phyloP scores from a whole-genome alignment of 148 eudicot genomes.

The Camellia granthamiana region DNA sequence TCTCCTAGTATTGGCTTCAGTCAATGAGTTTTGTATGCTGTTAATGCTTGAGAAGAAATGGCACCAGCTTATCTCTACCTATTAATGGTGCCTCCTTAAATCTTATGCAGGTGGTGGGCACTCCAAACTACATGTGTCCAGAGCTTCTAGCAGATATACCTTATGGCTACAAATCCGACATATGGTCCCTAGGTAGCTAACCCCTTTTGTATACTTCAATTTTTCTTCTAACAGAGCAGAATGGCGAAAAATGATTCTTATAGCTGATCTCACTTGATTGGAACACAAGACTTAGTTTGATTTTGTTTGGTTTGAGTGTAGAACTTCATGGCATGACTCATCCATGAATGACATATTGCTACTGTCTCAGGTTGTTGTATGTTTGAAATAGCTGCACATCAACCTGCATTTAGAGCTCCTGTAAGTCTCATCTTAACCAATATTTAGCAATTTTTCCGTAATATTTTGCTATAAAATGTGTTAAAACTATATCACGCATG shows the following conservation, averaged over 20 bases:
- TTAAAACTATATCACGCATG: background rate
- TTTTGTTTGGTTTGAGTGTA: too few species aligned
- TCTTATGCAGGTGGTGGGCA: constrained; percentile 53
- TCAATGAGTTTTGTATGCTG: background rate
- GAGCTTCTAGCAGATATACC: constrained; percentile 71
- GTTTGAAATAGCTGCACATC: constrained; percentile 88
- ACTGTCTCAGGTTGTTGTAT: constrained; percentile 63
- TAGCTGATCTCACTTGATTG: too few species aligned
- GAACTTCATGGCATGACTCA: background rate
- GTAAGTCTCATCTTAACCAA: constrained; percentile 33
- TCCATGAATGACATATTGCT: background rate
- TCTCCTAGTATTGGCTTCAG: too few species aligned
- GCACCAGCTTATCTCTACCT: constrained; percentile 1
- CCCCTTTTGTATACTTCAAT: background rate
- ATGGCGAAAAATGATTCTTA: too few species aligned
- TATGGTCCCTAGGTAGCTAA: constrained; percentile 68
- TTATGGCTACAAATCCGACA: constrained; percentile 69
- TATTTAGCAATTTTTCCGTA: background rate
- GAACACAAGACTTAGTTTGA: too few species aligned
- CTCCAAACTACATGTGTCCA: constrained; percentile 75
- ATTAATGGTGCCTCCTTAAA: background rate
- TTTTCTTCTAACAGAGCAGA: too few species aligned
- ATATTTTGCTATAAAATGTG: background rate
- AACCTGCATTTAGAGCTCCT: constrained; percentile 71
- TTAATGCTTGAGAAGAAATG: background rate